Conservation (phyloP, 2,329 filamentous ascomycete species). For the Calonectria pseudoreteaudii region DNA sequence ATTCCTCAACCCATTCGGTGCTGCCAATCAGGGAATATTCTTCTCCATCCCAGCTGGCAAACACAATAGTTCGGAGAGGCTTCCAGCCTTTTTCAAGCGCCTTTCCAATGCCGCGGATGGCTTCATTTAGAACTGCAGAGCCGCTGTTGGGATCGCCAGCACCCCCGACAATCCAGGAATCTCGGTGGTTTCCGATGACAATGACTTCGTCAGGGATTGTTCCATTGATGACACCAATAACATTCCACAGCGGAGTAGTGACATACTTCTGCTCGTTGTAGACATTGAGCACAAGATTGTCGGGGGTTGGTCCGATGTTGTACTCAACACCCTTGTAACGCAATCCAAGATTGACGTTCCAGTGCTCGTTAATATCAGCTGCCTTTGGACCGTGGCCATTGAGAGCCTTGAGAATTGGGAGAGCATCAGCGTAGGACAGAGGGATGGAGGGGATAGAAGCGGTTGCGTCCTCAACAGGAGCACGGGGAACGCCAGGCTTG, state of each 20-base stretch:
- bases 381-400: conserved; percentile 89
- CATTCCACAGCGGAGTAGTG: conserved; percentile 88
- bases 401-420: conserved; percentile 89
- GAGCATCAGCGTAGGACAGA: conserved; percentile 87
- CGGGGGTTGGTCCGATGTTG: conserved; percentile 85
- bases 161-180: conserved; percentile 90
- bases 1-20: conserved; percentile 95
- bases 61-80: conserved; percentile 87
- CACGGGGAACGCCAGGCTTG: conserved; percentile 85
- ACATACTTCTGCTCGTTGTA: conserved; percentile 85
- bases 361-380: conserved; percentile 77
- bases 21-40: conserved; percentile 89
- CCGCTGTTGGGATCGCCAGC: conserved; percentile 87
- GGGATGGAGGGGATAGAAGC: conserved; percentile 92
- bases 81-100: conserved; percentile 71
- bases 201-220: conserved; percentile 87
- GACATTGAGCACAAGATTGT: conserved; percentile 76
- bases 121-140: conserved; percentile 82
- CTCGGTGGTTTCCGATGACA: conserved; percentile 90
- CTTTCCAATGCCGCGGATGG: conserved; percentile 79
- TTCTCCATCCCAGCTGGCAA: conserved; percentile 85
- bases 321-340: conserved; percentile 86
- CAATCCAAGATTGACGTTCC: conserved; percentile 78
- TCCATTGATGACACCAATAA: conserved; percentile 92
- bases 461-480: conserved; percentile 75